Evolutionary conservation across 352 stramenopile species (phyloP).

Genomic region (Globisporangium okanoganense): DNA sequence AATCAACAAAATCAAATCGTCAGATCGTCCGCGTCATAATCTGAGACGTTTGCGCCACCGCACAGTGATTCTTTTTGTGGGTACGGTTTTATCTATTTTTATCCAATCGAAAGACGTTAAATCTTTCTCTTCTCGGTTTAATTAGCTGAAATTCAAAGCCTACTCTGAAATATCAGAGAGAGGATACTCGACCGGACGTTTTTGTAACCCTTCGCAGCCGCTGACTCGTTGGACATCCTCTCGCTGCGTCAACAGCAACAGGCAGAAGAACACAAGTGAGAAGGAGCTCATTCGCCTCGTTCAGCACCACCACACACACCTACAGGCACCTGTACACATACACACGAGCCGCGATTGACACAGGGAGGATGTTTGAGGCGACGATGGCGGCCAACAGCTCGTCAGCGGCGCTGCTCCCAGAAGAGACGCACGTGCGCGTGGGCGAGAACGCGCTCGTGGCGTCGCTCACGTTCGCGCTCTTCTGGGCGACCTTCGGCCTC

Average conservation of each 20-base stretch:
- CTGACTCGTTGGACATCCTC: background rate
- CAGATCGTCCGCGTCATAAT: background rate
- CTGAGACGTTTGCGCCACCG: background rate
- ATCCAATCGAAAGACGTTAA: too few relatives aligned
- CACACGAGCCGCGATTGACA: too few relatives aligned
- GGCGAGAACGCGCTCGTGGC: constrained; percentile 65
- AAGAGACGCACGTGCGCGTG: constrained; percentile 54
- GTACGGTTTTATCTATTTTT: background rate
- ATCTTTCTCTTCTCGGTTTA: too few relatives aligned
- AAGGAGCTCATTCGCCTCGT: background rate
- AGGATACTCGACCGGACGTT: background rate
- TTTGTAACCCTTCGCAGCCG: background rate
- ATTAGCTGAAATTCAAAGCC: background rate
- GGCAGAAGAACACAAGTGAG: background rate
- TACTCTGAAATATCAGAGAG: background rate
- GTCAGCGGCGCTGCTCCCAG: constrained; percentile 39
- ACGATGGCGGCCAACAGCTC: background rate
- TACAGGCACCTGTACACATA: too few relatives aligned
- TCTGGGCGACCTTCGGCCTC: constrained; percentile 61
- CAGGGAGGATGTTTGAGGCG: background rate
- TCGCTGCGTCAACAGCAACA: background rate
- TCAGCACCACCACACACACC: background rate
- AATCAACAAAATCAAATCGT: background rate
- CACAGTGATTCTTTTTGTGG: background rate
- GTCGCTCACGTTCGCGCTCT: constrained; percentile 53